Evolutionary conservation across 1,284 basidiomycete species (phyloP).

Genomic region (Farysia itapuensis): DNA sequence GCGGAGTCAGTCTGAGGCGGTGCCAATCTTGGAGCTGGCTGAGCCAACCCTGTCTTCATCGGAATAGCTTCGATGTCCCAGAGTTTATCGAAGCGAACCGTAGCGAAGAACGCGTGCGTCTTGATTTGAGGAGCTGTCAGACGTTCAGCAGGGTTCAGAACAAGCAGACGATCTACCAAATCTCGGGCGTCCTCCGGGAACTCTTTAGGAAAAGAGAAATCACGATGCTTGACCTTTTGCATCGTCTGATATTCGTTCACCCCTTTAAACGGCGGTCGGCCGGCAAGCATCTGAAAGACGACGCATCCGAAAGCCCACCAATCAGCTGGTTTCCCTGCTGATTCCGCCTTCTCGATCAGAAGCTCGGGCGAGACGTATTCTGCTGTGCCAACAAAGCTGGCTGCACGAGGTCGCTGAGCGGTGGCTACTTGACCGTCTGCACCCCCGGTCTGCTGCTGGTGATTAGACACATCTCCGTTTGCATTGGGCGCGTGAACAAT

Average conservation of each 20-base stretch:
- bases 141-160: slow-evolving; percentile 49
- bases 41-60: slow-evolving; percentile 34
- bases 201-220: slow-evolving; percentile 63
- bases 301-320: slow-evolving; percentile 67
- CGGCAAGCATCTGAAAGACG: slow-evolving; percentile 65
- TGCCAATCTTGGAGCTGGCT: slow-evolving; percentile 16
- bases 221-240: slow-evolving; percentile 65
- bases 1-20: slow-evolving; percentile 1
- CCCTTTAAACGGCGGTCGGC: slow-evolving; percentile 65
- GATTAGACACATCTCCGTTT: neutral
- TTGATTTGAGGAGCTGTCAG: slow-evolving; percentile 28
- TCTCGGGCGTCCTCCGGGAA: slow-evolving; percentile 63
- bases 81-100: slow-evolving; percentile 33
- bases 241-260: slow-evolving; percentile 67
- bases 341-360: slow-evolving; percentile 67
- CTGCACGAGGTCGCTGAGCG: slow-evolving; percentile 63
- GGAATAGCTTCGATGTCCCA: slow-evolving; percentile 32
- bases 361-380: slow-evolving; percentile 95
- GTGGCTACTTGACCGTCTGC: neutral
- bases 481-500: slow-evolving; percentile 20
- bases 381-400: slow-evolving; percentile 92
- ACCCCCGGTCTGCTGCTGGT: neutral
- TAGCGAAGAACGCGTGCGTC: slow-evolving; percentile 38
- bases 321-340: slow-evolving; percentile 63
- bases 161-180: slow-evolving; percentile 62